Conservation (phyloP, 1,284 basidiomycete genomes). For the Puccinia horiana region DNA sequence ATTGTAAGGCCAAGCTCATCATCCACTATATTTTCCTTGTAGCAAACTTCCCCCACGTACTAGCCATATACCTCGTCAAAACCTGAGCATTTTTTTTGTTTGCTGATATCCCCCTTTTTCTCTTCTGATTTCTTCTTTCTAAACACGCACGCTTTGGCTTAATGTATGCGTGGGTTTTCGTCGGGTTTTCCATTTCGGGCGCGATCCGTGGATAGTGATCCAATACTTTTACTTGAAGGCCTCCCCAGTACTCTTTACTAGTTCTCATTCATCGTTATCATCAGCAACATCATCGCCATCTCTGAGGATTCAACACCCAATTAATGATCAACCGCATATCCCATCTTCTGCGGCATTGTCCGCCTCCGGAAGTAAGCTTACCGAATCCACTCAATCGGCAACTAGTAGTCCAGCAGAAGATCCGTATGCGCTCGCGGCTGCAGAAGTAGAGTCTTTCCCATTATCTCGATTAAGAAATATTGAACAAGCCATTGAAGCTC, state of each 20-base stretch:
- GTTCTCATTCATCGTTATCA: neutral
- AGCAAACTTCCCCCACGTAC: neutral
- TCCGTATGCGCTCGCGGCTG: constrained; percentile 77
- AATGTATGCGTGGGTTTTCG: neutral
- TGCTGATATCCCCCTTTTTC: constrained; percentile 57
- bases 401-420: constrained; percentile 31
- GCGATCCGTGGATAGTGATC: constrained; percentile 84
- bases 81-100: constrained; percentile 84
- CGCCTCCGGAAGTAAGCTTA: neutral
- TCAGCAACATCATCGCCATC: constrained; percentile 40
- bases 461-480: constrained; percentile 88
- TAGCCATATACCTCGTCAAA: constrained; percentile 56
- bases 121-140: neutral
- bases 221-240: constrained; percentile 88
- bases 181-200: neutral
- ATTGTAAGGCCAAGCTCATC: constrained; percentile 22
- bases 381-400: neutral
- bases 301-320: constrained; percentile 50
- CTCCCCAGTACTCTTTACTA: constrained; percentile 61
- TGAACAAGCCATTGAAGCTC: constrained; percentile 87
- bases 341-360: constrained; percentile 51
- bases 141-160: neutral
- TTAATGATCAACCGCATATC: constrained; percentile 58
- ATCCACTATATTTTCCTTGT: constrained; percentile 20
- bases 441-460: constrained; percentile 91